phyloP scores from a whole-genome alignment of 2,329 filamentous ascomycete species.

The Ceratocystis papillata region DNA sequence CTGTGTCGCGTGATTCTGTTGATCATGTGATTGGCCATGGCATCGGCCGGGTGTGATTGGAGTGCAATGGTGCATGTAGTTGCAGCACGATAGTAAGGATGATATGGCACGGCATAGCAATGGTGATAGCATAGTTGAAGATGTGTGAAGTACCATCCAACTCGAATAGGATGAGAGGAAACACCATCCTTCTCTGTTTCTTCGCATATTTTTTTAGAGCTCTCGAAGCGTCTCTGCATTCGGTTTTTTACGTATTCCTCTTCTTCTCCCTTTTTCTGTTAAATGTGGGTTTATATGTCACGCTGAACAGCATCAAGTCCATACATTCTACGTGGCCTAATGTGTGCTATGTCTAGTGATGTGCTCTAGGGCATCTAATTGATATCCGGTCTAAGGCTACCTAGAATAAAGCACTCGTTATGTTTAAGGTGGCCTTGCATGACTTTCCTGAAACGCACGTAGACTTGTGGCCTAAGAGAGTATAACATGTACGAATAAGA shows the following conservation, averaged over 20 bases:
- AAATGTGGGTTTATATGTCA: background rate
- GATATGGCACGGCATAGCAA: too few relatives aligned
- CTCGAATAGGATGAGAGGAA: too few relatives aligned
- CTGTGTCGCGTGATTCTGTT: constrained; percentile 7
- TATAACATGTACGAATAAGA: too few relatives aligned
- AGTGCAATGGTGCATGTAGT: background rate
- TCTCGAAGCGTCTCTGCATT: background rate
- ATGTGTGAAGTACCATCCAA: background rate
- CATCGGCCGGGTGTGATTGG: constrained; percentile 11
- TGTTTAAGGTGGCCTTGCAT: too few relatives aligned
- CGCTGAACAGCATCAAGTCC: too few relatives aligned
- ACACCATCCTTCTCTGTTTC: background rate
- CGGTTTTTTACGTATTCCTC: constrained; percentile 4
- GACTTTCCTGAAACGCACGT: too few relatives aligned
- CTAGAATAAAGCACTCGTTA: too few relatives aligned
- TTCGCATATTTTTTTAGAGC: background rate
- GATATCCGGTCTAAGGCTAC: too few relatives aligned
- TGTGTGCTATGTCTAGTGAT: too few relatives aligned
- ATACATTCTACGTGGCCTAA: too few relatives aligned
- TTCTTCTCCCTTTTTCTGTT: background rate
- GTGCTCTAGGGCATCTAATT: too few relatives aligned
- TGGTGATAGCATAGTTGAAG: background rate
- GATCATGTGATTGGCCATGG: constrained; percentile 16
- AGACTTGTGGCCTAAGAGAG: too few relatives aligned
- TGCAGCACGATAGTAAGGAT: background rate